Evolutionary conservation across 768 basidiomycete genomes (phyloP).

Genomic region (Pluteus cervinus): DNA sequence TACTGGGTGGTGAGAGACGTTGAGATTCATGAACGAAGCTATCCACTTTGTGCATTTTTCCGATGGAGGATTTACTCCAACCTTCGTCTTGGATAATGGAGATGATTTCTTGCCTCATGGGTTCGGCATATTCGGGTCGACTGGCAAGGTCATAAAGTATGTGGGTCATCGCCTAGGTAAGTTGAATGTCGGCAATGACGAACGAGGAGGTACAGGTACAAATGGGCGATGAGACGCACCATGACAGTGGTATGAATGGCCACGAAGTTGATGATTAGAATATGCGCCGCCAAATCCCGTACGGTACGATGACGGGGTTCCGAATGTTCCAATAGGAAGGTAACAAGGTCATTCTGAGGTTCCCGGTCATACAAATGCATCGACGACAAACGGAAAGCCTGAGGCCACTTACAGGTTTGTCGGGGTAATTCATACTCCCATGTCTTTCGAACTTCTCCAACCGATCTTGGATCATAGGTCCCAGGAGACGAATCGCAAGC

Average conservation of each 20-base stretch:
- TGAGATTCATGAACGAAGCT: conserved; percentile 39
- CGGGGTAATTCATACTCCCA: conserved; percentile 20
- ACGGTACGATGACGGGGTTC: conserved; percentile 19
- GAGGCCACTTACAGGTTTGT: conserved; percentile 21
- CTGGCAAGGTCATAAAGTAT: conserved; percentile 32
- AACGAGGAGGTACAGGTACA: neutral
- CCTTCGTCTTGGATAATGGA: conserved; percentile 27
- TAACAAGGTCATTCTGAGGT: conserved; percentile 36
- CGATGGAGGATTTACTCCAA: conserved; percentile 29
- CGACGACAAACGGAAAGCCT: no score
- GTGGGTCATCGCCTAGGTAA: conserved; percentile 29
- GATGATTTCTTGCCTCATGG: conserved; percentile 39
- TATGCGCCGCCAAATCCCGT: conserved; percentile 23
- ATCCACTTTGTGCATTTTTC: conserved; percentile 35
- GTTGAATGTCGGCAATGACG: neutral
- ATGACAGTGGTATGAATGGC: conserved; percentile 37
- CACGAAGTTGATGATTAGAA: conserved; percentile 36
- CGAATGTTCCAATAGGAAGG: conserved; percentile 40
- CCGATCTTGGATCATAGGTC: conserved; percentile 22
- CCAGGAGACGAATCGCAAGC: conserved; percentile 16
- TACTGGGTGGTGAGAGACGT: conserved; percentile 18
- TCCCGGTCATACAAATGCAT: neutral
- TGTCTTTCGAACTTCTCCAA: conserved; percentile 16
- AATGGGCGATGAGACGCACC: conserved; percentile 19
- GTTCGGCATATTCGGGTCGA: conserved; percentile 22